A percentile compares a stretch with the other conserved stretches of the same genome.
phyloP scores from a whole-genome alignment of 2,329 filamentous ascomycete genomes.

The Colletotrichum plurivorum region DNA sequence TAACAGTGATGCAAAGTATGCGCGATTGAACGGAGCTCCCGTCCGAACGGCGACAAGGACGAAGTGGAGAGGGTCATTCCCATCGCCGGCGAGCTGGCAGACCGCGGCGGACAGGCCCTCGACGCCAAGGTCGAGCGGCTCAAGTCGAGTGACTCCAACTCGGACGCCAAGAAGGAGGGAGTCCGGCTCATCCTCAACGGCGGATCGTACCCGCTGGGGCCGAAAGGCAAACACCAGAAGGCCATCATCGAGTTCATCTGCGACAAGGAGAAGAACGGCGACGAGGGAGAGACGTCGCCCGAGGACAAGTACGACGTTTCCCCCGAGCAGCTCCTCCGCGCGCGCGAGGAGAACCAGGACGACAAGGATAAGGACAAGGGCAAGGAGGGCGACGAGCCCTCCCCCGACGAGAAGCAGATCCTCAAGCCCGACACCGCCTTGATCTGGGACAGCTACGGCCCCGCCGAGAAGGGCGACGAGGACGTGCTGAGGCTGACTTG shows the following conservation, averaged over 20 bases:
- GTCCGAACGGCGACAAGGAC: conserved; percentile 61
- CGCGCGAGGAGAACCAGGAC: conserved; percentile 48
- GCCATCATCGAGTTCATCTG: conserved; percentile 91
- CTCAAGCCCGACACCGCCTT: conserved; percentile 74
- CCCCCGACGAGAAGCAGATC: conserved; percentile 62
- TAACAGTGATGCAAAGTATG: conserved; percentile 71
- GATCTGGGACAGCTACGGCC: conserved; percentile 81
- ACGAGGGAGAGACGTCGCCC: conserved; percentile 77
- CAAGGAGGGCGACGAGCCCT: conserved; percentile 53
- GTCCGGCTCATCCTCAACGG: conserved; percentile 77
- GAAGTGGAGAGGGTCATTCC: conserved; percentile 73
- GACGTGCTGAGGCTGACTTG: conserved; percentile 84
- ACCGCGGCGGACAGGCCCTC: conserved; percentile 70
- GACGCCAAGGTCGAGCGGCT: conserved; percentile 78
- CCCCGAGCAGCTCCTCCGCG: conserved; percentile 43
- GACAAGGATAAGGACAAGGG: conserved; percentile 54
- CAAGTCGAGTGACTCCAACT: conserved; percentile 73
- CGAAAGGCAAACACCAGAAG: conserved; percentile 72
- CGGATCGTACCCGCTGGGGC: conserved; percentile 69
- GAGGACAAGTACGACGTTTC: conserved; percentile 65
- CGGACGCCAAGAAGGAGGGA: conserved; percentile 79
- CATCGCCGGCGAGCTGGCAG: conserved; percentile 79
- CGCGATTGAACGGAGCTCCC: conserved; percentile 75
- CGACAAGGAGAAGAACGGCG: conserved; percentile 78
- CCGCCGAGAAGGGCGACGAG: conserved; percentile 67